Conservation (phyloP, 2,329 filamentous ascomycete genomes). For the Colletotrichum scovillei region DNA sequence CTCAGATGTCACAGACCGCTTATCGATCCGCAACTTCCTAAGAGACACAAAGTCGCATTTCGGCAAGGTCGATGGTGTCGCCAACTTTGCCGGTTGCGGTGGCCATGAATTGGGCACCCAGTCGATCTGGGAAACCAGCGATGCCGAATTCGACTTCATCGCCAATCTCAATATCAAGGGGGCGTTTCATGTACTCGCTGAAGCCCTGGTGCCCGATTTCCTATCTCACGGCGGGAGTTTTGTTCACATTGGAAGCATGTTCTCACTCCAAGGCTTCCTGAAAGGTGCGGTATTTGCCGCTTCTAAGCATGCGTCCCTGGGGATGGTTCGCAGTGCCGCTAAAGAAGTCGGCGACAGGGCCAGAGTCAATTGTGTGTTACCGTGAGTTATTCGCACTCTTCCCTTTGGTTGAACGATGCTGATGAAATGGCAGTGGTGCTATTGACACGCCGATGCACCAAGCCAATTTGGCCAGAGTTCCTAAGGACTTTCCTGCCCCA, state of each 20-base stretch:
- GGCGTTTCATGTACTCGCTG: constrained; percentile 22
- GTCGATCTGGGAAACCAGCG: constrained; percentile 16
- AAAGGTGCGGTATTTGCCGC: constrained; percentile 25
- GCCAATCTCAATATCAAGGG: constrained; percentile 23
- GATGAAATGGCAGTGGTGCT: not conserved
- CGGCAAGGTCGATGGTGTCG: constrained; percentile 10
- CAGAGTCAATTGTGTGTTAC: constrained; percentile 27
- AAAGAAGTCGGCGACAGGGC: constrained; percentile 23
- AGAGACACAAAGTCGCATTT: constrained; percentile 3
- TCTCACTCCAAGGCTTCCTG: constrained; percentile 21
- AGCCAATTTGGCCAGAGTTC: constrained; percentile 14
- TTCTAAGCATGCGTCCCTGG: constrained; percentile 21
- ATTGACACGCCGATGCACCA: constrained; percentile 30
- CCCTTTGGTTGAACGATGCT: not conserved
- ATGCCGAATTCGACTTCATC: constrained; percentile 24
- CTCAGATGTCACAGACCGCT: constrained; percentile 7
- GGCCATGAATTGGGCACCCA: constrained; percentile 23
- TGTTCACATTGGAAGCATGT: constrained; percentile 28
- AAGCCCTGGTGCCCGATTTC: constrained; percentile 5
- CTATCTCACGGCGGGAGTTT: constrained; percentile 21
- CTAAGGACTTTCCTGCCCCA: constrained; percentile 21
- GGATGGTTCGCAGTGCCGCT: constrained; percentile 23
- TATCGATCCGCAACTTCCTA: not conserved
- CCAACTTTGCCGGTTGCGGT: constrained; percentile 27
- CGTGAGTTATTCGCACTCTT: not conserved